These are phyloP conservation scores for Botryotinia calthae DNA, from an alignment of 2,329 filamentous ascomycete species.

Conservation along the genomic window DNA sequence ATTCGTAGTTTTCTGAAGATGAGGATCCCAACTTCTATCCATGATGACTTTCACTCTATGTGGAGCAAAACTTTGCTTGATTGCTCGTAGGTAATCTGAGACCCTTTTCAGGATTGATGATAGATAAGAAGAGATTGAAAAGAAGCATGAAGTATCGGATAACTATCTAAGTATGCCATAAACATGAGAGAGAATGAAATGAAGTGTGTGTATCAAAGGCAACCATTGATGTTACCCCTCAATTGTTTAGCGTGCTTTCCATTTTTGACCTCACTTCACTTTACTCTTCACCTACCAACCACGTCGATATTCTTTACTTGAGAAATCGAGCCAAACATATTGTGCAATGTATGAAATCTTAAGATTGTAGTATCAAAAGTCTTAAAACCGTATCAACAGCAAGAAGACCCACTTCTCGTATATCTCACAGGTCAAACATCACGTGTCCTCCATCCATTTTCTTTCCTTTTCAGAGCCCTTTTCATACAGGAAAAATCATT, in stretches of 20 bases:
- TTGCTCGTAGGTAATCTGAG: neutral
- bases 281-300: neutral
- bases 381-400: neutral
- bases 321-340: neutral
- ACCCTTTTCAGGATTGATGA: neutral
- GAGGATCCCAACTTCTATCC: conserved; percentile 26
- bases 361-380: neutral
- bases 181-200: neutral
- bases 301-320: neutral
- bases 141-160: neutral
- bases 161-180: neutral
- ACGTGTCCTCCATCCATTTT: neutral
- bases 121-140: conserved; percentile 1
- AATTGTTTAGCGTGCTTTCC: conserved; percentile 12
- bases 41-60: neutral
- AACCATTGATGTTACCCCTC: conserved; percentile 9
- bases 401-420: neutral
- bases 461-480: no score
- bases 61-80: neutral
- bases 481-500: neutral
- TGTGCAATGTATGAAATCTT: neutral
- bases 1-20: conserved; percentile 31
- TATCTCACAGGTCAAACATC: neutral
- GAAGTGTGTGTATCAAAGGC: neutral
- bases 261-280: conserved; percentile 1